These are phyloP conservation scores for Tulasnella sp. DNA, from an alignment of 768 basidiomycete genomes.

Conservation along the genomic window DNA sequence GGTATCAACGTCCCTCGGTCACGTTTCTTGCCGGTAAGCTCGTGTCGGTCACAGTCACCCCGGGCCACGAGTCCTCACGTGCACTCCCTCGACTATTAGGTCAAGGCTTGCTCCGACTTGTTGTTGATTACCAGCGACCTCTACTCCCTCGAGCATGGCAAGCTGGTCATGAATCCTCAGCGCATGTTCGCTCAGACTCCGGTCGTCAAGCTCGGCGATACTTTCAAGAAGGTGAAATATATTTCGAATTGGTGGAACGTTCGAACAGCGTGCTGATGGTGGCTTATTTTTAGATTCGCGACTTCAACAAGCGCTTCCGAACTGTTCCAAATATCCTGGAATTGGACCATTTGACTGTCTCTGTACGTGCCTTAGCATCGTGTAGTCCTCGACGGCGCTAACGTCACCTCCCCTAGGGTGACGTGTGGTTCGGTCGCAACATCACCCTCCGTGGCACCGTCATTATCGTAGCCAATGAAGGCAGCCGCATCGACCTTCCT, in stretches of 20 bases:
- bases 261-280: neutral
- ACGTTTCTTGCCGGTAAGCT: slow-evolving; percentile 79
- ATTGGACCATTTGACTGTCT: slow-evolving; percentile 90
- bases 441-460: slow-evolving; percentile 86
- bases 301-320: slow-evolving; percentile 95
- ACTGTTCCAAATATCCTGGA: slow-evolving; percentile 88
- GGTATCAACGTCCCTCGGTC: slow-evolving; percentile 93
- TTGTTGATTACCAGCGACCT: slow-evolving; percentile 89
- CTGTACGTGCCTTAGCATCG: slow-evolving; percentile 33
- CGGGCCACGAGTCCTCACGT: neutral
- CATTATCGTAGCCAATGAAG: slow-evolving; percentile 81
- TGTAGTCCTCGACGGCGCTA: neutral
- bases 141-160: slow-evolving; percentile 85
- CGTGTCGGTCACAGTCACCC: slow-evolving; percentile 32
- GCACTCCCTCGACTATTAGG: slow-evolving; percentile 28
- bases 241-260: neutral
- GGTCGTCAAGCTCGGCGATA: slow-evolving; percentile 95
- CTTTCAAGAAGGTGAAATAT: slow-evolving; percentile 95
- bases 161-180: slow-evolving; percentile 75
- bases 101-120: slow-evolving; percentile 75
- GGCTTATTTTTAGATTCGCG: slow-evolving; percentile 51
- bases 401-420: slow-evolving; percentile 45
- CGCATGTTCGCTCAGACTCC: slow-evolving; percentile 79
- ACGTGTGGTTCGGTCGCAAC: slow-evolving; percentile 85
- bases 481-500: slow-evolving; percentile 75